Base-by-base conservation (phyloP, 441 rosid species). In the Pelargonium cotyledonis region DNA sequence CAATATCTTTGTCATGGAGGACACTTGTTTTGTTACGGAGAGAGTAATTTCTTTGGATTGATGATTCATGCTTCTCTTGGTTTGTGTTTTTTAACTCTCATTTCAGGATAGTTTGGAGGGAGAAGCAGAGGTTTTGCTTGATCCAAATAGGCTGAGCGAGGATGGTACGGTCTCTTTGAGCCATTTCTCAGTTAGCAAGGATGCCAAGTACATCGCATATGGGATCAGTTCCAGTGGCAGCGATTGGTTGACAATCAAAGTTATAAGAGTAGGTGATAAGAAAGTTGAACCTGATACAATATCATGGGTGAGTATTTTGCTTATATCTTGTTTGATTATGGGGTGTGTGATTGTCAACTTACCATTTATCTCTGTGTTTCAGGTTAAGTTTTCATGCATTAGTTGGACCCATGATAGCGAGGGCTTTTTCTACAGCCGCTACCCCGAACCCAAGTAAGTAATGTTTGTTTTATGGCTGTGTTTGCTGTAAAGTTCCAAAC, bases 211-310 rank as follows among this genome's bases (percentile, higher is more conserved):
- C 77, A 67, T 90, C 80, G 97, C 96, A 0, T 89, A 89, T 61
- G 96, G 89, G 67, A 89, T 95, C 70, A 90, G 99, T 77, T 73
- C 93, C 0, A 95, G 93, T 68, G 98, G 99, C 40, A 95, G 99
- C 31, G 99, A 92, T 76, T 95, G 99, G 98, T 85, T 83, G 68
- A 90, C 88, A 0, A 80, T 95, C 47, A 88, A 95, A 66, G 82
- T 90, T 60, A 84, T 88, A 95, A 80, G 72, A 26, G 67, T 92
- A 14, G 87, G 81, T 69, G 88, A 90, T 71, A 88, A 80, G 85
- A 80, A 46, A 79, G 89, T 78, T 18, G 89, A 90, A 73, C 75
- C 85, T 11, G 97, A 95, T 73, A 88, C 85, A 21, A 75, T 95
- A 75, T 76, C 86, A 68, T 92, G 98, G 99, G 99, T 90, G 77